These are phyloP conservation scores for Bruguiera gymnorhiza DNA, from an alignment of 345 rosid species.

Conservation along the genomic window DNA sequence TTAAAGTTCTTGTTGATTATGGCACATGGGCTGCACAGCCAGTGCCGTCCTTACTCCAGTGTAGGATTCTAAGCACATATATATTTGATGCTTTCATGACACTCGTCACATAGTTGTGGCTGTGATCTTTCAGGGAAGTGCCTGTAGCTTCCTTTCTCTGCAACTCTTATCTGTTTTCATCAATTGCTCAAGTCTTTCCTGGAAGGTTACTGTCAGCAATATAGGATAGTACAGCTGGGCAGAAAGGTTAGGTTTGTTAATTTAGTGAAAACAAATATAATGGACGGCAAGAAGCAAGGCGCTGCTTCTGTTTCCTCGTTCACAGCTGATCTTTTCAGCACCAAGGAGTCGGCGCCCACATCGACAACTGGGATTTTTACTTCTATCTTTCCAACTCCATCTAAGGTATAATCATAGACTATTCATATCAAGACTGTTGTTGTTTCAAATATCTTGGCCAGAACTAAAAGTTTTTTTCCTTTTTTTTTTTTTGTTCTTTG, in stretches of 20 bases:
- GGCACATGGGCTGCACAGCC: slow-evolving; percentile 40
- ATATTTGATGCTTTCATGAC: not conserved
- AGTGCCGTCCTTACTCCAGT: slow-evolving; percentile 19
- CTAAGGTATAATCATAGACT: slow-evolving; percentile 33
- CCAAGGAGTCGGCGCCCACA: slow-evolving; percentile 47
- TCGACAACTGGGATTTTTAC: slow-evolving; percentile 52
- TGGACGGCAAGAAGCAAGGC: slow-evolving; percentile 52
- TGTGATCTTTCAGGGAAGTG: not conserved
- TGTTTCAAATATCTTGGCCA: not conserved
- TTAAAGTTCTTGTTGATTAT: slow-evolving; percentile 1
- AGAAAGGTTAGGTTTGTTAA: not conserved
- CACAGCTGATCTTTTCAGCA: slow-evolving; percentile 63
- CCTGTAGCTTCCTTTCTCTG: slow-evolving; percentile 5
- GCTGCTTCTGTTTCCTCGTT: slow-evolving; percentile 49
- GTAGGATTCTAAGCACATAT: slow-evolving; percentile 7
- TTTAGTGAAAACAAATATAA: slow-evolving; percentile 9
- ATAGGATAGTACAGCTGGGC: not conserved
- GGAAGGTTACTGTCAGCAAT: not conserved
- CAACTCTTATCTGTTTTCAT: not conserved
- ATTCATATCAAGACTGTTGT: not conserved
- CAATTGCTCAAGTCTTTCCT: slow-evolving; percentile 4
- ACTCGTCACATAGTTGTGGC: not conserved
- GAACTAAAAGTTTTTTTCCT: not conserved
- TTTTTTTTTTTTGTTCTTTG: not conserved
- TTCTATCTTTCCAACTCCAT: slow-evolving; percentile 62